phyloP scores from a whole-genome alignment of 352 stramenopile genomes.

The Phytophthora lateralis region DNA sequence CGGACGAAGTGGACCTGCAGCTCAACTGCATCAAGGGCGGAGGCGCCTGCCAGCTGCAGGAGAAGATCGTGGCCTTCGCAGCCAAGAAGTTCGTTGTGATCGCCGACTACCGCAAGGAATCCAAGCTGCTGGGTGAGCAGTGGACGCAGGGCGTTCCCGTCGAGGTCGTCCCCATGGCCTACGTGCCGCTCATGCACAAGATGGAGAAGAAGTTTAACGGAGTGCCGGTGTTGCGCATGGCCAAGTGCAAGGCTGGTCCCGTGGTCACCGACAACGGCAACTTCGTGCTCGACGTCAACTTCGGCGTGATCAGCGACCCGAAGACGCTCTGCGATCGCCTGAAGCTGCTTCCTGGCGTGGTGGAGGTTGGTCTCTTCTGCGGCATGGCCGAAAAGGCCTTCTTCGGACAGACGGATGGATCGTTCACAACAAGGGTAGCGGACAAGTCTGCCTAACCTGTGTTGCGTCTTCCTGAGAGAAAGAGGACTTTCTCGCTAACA shows the following conservation, averaged over 20 bases:
- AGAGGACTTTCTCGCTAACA: neutral
- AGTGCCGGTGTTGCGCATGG: constrained; percentile 77
- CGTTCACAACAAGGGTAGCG: constrained; percentile 67
- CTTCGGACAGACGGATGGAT: constrained; percentile 87
- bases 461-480: constrained; percentile 2
- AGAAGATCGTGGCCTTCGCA: constrained; percentile 94
- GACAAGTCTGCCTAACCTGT: constrained; percentile 30
- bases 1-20: constrained; percentile 96
- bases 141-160: constrained; percentile 94
- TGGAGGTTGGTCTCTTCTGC: constrained; percentile 90
- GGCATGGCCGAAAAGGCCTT: constrained; percentile 89
- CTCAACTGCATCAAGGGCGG: constrained; percentile 99
- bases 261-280: constrained; percentile 98
- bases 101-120: constrained; percentile 94
- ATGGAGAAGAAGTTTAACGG: constrained; percentile 61
- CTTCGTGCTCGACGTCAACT: constrained; percentile 91
- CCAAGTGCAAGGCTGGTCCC: constrained; percentile 93
- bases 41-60: constrained; percentile 94
- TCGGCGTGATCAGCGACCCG: constrained; percentile 76
- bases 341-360: constrained; percentile 85
- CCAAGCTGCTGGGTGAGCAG: constrained; percentile 80
- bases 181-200: constrained; percentile 93
- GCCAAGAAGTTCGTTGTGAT: constrained; percentile 99
- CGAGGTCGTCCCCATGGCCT: constrained; percentile 97
- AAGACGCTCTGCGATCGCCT: constrained; percentile 67